Evolutionary conservation across 2,329 filamentous ascomycete species (phyloP).

Genomic region (Hirsutella rhossiliensis): DNA sequence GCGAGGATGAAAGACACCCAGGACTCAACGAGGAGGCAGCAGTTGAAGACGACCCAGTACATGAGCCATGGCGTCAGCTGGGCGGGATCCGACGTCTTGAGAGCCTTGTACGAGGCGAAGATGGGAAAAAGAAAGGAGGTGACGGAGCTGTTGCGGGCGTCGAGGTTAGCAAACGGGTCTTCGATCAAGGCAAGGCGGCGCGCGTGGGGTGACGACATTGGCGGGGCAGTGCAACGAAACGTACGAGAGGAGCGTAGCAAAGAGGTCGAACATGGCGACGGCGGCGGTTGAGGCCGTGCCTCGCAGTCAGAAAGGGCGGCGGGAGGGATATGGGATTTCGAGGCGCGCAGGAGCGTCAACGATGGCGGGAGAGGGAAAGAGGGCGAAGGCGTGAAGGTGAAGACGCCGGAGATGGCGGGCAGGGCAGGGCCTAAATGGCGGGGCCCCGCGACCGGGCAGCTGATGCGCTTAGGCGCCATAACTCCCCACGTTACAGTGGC

Average conservation of each 20-base stretch:
- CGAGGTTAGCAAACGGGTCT: not conserved
- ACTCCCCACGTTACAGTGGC: no score
- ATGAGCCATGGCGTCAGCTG: constrained; percentile 95
- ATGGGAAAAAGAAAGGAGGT: constrained; percentile 88
- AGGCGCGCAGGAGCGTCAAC: not conserved
- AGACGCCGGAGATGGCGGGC: no score
- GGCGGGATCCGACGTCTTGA: constrained; percentile 81
- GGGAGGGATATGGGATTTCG: not conserved
- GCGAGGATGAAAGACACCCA: constrained; percentile 78
- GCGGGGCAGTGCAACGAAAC: constrained; percentile 15
- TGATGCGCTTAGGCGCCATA: no score
- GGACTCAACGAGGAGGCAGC: constrained; percentile 70
- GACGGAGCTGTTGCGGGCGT: constrained; percentile 48
- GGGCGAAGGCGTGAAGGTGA: no score
- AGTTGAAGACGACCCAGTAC: constrained; percentile 93
- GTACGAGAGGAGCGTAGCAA: constrained; percentile 68
- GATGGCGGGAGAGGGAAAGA: not conserved
- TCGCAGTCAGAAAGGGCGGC: constrained; percentile 9
- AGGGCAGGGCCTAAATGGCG: no score
- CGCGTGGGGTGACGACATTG: constrained; percentile 9
- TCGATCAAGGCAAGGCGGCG: constrained; percentile 2
- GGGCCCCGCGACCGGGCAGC: no score
- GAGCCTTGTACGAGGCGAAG: constrained; percentile 95
- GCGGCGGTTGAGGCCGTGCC: constrained; percentile 7
- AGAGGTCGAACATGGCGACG: constrained; percentile 59